phyloP scores from a whole-genome alignment of 2,329 filamentous ascomycete genomes.

The Colletotrichum melonis region DNA sequence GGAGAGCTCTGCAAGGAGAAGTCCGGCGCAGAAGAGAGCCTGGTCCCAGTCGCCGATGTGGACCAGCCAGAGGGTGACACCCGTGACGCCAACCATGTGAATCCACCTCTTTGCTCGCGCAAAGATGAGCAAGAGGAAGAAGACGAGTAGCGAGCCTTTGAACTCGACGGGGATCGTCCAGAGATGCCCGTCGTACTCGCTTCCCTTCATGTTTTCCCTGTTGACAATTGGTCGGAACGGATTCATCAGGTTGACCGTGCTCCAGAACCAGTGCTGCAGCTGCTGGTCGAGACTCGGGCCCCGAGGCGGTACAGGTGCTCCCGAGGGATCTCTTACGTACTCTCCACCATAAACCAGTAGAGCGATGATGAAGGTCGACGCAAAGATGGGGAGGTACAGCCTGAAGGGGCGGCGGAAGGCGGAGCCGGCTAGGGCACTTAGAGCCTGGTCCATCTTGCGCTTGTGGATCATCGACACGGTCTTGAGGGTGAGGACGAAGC shows the following conservation, averaged over 20 bases:
- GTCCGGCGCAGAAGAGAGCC: constrained; percentile 49
- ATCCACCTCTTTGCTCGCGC: constrained; percentile 53
- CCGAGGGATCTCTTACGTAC: neutral
- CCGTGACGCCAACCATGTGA: constrained; percentile 53
- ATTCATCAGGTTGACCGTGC: constrained; percentile 39
- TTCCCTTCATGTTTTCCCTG: constrained; percentile 17
- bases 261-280: constrained; percentile 56
- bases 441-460: constrained; percentile 49
- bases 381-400: constrained; percentile 60
- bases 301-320: neutral
- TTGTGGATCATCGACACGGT: constrained; percentile 57
- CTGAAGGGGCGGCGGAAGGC: constrained; percentile 63
- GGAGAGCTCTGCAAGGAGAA: constrained; percentile 65
- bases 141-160: constrained; percentile 66
- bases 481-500: constrained; percentile 68
- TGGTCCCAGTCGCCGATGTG: constrained; percentile 16
- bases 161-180: constrained; percentile 74
- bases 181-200: constrained; percentile 65
- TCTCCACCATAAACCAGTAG: constrained; percentile 39
- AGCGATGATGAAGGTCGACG: constrained; percentile 60
- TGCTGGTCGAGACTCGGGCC: constrained; percentile 47
- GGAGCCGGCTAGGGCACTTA: constrained; percentile 58
- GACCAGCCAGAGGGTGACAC: constrained; percentile 52
- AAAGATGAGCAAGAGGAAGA: constrained; percentile 63
- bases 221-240: constrained; percentile 28